These are phyloP conservation scores for Verruconis gallopava DNA, from an alignment of 2,329 filamentous ascomycete species.

Conservation along the genomic window DNA sequence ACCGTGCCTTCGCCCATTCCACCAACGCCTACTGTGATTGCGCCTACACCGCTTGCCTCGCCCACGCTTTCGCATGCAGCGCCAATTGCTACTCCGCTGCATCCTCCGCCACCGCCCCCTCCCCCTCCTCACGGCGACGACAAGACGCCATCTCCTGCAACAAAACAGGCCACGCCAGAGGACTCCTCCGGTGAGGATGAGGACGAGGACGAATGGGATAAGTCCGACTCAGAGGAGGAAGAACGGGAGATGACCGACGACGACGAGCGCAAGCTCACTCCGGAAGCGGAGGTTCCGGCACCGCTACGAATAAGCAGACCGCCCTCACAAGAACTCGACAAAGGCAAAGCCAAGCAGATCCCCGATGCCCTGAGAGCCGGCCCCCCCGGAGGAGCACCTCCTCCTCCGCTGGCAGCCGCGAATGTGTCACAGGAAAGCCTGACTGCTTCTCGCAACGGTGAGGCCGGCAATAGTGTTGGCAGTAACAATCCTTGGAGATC, in stretches of 20 bases:
- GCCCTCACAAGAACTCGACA: conserved; percentile 3
- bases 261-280: conserved; percentile 15
- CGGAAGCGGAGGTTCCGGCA: conserved; percentile 3
- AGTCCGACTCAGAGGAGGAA: conserved; percentile 10
- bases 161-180: neutral
- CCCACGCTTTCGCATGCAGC: neutral
- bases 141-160: neutral
- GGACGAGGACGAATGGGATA: conserved; percentile 13
- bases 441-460: conserved; percentile 1
- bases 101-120: neutral
- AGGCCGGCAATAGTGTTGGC: neutral
- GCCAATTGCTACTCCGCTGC: neutral
- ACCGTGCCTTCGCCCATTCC: neutral
- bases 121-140: neutral
- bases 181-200: conserved; percentile 1
- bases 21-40: neutral
- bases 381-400: conserved; percentile 8
- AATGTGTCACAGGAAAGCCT: conserved; percentile 9
- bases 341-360: conserved; percentile 8
- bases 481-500: conserved; percentile 5
- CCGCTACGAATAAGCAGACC: conserved; percentile 8
- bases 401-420: too few species aligned
- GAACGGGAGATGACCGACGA: conserved; percentile 10
- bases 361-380: conserved; percentile 14
- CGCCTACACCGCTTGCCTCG: conserved; percentile 1